Evolutionary conservation across 495 filamentous ascomycete genomes (phyloP), one percentile per base, ranked within the genome.

Genomic region (Penicillium taxi): DNA sequence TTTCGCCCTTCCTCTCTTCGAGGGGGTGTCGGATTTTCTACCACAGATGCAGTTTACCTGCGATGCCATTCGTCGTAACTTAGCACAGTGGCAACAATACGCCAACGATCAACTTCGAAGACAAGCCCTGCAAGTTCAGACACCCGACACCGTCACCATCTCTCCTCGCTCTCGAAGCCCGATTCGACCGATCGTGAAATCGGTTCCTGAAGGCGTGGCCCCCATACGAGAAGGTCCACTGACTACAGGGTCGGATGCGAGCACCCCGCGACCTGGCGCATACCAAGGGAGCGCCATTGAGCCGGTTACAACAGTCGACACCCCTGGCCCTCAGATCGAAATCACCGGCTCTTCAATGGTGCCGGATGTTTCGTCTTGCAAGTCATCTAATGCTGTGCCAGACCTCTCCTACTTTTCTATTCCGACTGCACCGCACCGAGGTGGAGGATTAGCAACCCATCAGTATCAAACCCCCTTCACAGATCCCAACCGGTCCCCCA

Each of bases 1-100:
- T 41, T 96, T 96, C 54, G 91, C 90, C 14, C 72, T 83, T 23
- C 91, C 91, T 0, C 72, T 98, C 0, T 98, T 98, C 53, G 79
- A 87, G 42, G 82, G 78, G 15, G 78, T 95, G 12, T 77, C 83
- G 17, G 80, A 93, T 36, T 75, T 96, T 26, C 61, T 96, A 33
- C 88, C 91, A 5, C 74, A 72, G 15, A 80, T 98, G 77, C 63
- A 70, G 23, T 94, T 89, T 55, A 84, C 78, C 22, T 81, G 89
- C 6, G 74, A 82, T 2, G 86, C 94, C 53, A 77, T 96, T 28
- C 67, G 78, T 17, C 55, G 57, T 18, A 98, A 96, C 58, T 80
- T 81, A 52, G 50, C 57, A 1, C 68, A 73, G 13, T 98, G 94
- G 77, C 75, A 84, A 35, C 52, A 66, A 22, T 74, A 75, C 30